Conservation (phyloP, 352 stramenopile species). For the Pythium sp. region DNA sequence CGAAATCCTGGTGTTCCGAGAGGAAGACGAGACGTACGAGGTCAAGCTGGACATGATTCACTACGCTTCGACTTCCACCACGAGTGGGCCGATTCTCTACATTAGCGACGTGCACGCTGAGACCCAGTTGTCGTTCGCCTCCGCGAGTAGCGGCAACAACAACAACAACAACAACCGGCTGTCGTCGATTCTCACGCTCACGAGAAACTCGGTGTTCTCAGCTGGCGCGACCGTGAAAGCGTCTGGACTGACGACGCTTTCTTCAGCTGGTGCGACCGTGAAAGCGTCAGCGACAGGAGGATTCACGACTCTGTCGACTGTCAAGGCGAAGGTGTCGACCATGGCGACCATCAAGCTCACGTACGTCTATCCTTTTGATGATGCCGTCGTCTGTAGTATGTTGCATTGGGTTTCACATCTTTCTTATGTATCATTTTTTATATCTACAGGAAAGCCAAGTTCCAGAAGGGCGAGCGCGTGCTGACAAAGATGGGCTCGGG, state of each 20-base stretch:
- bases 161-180: slow-evolving; percentile 43
- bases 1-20: slow-evolving; percentile 43
- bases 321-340: slow-evolving; percentile 63
- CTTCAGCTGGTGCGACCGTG: slow-evolving; percentile 56
- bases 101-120: slow-evolving; percentile 46
- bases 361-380: slow-evolving; percentile 30
- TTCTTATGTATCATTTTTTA: neutral
- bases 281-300: slow-evolving; percentile 50
- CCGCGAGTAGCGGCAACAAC: slow-evolving; percentile 18
- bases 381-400: neutral
- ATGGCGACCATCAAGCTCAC: slow-evolving; percentile 72
- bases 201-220: slow-evolving; percentile 65
- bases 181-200: slow-evolving; percentile 75
- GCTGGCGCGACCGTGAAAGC: slow-evolving; percentile 63
- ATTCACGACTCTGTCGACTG: slow-evolving; percentile 58
- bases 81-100: slow-evolving; percentile 32
- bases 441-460: slow-evolving; percentile 56
- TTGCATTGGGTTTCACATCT: neutral
- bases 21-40: slow-evolving; percentile 58
- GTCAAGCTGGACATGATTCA: slow-evolving; percentile 39
- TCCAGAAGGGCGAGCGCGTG: slow-evolving; percentile 73
- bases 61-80: slow-evolving; percentile 18
- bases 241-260: slow-evolving; percentile 56
- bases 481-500: slow-evolving; percentile 75
- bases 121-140: slow-evolving; percentile 33